These are phyloP conservation scores for Hypoxylon rubiginosum DNA, from an alignment of 2,329 filamentous ascomycete genomes.

Conservation along the genomic window DNA sequence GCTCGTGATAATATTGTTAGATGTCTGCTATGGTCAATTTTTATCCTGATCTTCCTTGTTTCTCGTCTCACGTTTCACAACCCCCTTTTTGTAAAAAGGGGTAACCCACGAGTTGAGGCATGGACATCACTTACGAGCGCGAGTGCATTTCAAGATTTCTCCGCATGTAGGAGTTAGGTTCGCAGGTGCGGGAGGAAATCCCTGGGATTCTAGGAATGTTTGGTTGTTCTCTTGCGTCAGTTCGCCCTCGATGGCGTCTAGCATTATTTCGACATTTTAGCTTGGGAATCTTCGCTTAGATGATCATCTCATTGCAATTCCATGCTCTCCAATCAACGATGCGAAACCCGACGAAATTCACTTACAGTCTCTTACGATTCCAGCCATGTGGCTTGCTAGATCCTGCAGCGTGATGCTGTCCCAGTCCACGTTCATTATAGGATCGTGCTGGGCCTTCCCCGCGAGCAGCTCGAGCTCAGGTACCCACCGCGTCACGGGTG, in stretches of 20 bases:
- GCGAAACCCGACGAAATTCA: constrained; percentile 1
- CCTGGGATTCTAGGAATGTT: constrained; percentile 41
- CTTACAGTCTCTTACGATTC: constrained; percentile 51
- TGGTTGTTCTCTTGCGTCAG: constrained; percentile 49
- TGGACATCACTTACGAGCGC: constrained; percentile 42
- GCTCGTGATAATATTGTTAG: not conserved
- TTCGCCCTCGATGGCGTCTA: constrained; percentile 47
- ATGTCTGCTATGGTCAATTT: not conserved
- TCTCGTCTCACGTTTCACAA: not conserved
- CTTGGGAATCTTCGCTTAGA: not conserved
- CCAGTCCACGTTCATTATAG: constrained; percentile 46
- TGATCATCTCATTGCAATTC: not conserved
- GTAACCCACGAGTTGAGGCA: not conserved
- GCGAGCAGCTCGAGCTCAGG: constrained; percentile 47
- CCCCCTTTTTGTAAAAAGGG: not conserved
- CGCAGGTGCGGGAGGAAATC: constrained; percentile 45
- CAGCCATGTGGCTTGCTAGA: constrained; percentile 50
- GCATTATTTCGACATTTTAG: constrained; percentile 14
- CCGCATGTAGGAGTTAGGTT: constrained; percentile 44
- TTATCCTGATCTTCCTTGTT: not conserved
- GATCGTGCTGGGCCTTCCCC: constrained; percentile 42
- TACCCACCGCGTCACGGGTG: constrained; percentile 48
- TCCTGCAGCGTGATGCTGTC: constrained; percentile 47
- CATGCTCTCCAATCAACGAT: not conserved
- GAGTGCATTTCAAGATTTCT: constrained; percentile 41